Percentiles rank a stretch among this genome's conserved stretches.
phyloP scores from a whole-genome alignment of 768 basidiomycete genomes.

The Collybiopsis luxurians region DNA sequence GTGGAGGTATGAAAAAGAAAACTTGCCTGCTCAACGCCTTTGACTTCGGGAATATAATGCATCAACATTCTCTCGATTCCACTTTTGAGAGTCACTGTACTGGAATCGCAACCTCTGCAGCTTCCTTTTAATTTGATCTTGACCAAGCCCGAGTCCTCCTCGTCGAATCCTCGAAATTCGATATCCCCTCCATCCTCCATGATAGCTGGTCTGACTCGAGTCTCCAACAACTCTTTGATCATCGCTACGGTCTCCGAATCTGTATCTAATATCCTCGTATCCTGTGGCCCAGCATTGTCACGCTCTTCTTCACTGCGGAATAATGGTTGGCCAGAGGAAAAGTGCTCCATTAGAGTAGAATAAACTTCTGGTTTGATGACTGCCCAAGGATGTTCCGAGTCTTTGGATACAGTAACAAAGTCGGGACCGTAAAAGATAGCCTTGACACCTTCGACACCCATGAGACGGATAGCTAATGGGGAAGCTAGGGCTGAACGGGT shows the following conservation, averaged over 20 bases:
- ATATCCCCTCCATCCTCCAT: conserved; percentile 99
- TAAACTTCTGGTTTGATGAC: conserved; percentile 97
- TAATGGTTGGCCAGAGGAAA: conserved; percentile 84
- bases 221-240: conserved; percentile 97
- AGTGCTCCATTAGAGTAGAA: conserved; percentile 94
- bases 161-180: conserved; percentile 89
- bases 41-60: conserved; percentile 98
- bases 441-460: conserved; percentile 91
- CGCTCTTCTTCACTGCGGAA: conserved; percentile 82
- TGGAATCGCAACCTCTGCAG: conserved; percentile 93
- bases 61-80: conserved; percentile 99
- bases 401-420: conserved; percentile 95
- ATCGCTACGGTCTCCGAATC: conserved; percentile 97
- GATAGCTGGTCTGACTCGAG: conserved; percentile 91
- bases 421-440: conserved; percentile 95
- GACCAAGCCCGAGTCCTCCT: conserved; percentile 76
- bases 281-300: conserved; percentile 85
- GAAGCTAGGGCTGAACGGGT: conserved; percentile 83
- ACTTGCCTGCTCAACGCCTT: conserved; percentile 82
- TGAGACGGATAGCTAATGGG: conserved; percentile 90
- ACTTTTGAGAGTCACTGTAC: conserved; percentile 91
- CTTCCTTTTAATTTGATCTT: conserved; percentile 93
- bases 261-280: conserved; percentile 89
- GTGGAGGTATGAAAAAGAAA: neutral
- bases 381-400: conserved; percentile 80